Percentiles rank a stretch among this genome's conserved stretches.
Evolutionary conservation across 2,329 filamentous ascomycete genomes (phyloP).

Genomic region (Fusarium sp.): DNA sequence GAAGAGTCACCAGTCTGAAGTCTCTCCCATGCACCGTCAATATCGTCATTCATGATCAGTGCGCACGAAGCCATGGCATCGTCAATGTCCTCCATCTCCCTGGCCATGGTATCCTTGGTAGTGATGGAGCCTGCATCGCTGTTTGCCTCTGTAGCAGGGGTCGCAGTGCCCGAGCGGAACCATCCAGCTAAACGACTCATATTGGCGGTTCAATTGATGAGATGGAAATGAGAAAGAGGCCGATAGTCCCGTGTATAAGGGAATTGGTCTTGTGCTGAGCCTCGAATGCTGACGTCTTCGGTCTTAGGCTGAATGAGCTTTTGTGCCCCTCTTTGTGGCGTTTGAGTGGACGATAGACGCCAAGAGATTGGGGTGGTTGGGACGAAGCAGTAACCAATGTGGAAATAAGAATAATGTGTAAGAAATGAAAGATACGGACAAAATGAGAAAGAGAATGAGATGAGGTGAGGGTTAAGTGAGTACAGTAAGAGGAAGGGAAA

Average conservation of each 20-base stretch:
- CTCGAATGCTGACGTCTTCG: slow-evolving; percentile 38
- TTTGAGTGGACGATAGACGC: neutral
- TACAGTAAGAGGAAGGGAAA: neutral
- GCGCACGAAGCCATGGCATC: slow-evolving; percentile 73
- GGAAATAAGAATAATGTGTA: neutral
- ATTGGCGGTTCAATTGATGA: slow-evolving; percentile 12
- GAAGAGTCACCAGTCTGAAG: slow-evolving; percentile 79
- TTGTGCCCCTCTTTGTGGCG: slow-evolving; percentile 39
- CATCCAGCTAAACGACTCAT: slow-evolving; percentile 64
- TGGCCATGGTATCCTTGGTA: slow-evolving; percentile 47
- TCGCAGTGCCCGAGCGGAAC: slow-evolving; percentile 58
- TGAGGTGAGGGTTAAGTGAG: neutral
- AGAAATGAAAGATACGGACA: neutral
- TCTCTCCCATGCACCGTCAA: slow-evolving; percentile 81
- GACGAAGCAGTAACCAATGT: neutral
- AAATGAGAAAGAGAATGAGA: neutral
- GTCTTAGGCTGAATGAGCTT: slow-evolving; percentile 33
- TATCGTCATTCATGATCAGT: slow-evolving; percentile 89
- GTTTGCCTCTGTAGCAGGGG: slow-evolving; percentile 44
- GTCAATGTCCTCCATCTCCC: slow-evolving; percentile 66
- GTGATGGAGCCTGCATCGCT: slow-evolving; percentile 46
- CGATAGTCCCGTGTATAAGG: neutral
- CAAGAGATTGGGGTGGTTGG: neutral
- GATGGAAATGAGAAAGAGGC: neutral
- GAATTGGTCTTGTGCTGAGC: slow-evolving; percentile 18